These are phyloP conservation scores for Backusella morwellensis DNA, from an alignment of 192 early-diverging fungal species.

Conservation along the genomic window DNA sequence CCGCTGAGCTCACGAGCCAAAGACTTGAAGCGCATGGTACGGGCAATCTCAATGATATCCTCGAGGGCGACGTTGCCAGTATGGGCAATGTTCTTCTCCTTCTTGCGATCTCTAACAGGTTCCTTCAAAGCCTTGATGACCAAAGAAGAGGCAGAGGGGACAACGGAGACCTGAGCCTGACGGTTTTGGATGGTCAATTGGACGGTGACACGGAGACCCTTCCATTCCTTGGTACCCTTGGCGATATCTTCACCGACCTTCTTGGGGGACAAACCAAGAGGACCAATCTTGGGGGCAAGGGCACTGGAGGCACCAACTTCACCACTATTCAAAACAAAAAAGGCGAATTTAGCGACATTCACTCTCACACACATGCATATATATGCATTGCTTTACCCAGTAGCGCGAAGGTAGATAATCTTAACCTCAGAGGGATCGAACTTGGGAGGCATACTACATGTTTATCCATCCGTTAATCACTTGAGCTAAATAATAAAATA, in stretches of 20 bases:
- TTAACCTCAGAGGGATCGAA: conserved; percentile 81
- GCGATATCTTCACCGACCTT: conserved; percentile 99
- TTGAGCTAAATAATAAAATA: neutral
- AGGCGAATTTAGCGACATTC: neutral
- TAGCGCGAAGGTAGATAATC: conserved; percentile 91
- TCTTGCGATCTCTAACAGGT: conserved; percentile 93
- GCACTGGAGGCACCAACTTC: conserved; percentile 95
- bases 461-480: neutral
- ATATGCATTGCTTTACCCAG: conserved; percentile 51
- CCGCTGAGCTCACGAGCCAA: conserved; percentile 88
- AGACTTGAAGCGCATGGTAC: conserved; percentile 92
- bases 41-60: conserved; percentile 92
- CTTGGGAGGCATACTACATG: conserved; percentile 68
- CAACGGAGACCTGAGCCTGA: conserved; percentile 94
- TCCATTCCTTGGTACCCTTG: conserved; percentile 98
- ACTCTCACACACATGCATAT: neutral
- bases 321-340: conserved; percentile 63
- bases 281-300: conserved; percentile 99
- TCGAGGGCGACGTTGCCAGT: conserved; percentile 90
- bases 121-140: conserved; percentile 97
- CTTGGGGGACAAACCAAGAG: conserved; percentile 98
- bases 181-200: conserved; percentile 98
- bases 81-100: conserved; percentile 99
- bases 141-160: conserved; percentile 92
- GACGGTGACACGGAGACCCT: conserved; percentile 97